Conservation (phyloP, 1,284 basidiomycete genomes). For the Pholiota adiposa region DNA sequence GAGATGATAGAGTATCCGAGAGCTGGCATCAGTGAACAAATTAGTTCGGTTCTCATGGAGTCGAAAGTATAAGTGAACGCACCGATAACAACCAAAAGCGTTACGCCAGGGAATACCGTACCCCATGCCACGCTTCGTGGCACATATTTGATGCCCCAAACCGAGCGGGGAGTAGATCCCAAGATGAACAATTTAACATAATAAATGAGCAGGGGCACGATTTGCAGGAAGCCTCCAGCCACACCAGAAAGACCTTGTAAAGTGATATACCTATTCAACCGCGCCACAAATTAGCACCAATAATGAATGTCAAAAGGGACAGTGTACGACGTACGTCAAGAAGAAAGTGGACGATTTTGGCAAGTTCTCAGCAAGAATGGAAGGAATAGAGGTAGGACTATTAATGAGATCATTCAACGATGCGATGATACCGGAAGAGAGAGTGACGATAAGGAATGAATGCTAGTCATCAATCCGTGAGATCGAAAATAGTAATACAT, state of each 20-base stretch:
- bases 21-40: constrained; percentile 38
- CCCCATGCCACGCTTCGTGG: constrained; percentile 80
- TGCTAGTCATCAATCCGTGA: constrained; percentile 50
- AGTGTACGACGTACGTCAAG: constrained; percentile 68
- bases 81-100: constrained; percentile 82
- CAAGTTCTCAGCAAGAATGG: constrained; percentile 73
- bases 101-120: constrained; percentile 79
- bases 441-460: constrained; percentile 87
- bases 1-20: constrained; percentile 90
- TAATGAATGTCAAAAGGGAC: no score
- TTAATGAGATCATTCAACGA: constrained; percentile 66
- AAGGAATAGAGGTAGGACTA: constrained; percentile 66
- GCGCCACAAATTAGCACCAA: not conserved
- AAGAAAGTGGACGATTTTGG: constrained; percentile 93
- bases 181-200: constrained; percentile 86
- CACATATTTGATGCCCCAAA: constrained; percentile 80
- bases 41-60: no score
- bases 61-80: constrained; percentile 32
- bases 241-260: constrained; percentile 77
- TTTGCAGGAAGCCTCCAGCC: constrained; percentile 81
- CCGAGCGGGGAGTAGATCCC: constrained; percentile 88
- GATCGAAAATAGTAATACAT: not conserved
- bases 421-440: constrained; percentile 80
- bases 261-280: constrained; percentile 54
- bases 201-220: constrained; percentile 79